These are phyloP conservation scores for Curvularia hawaiiensis DNA, from an alignment of 2,329 filamentous ascomycete species.

Conservation along the genomic window DNA sequence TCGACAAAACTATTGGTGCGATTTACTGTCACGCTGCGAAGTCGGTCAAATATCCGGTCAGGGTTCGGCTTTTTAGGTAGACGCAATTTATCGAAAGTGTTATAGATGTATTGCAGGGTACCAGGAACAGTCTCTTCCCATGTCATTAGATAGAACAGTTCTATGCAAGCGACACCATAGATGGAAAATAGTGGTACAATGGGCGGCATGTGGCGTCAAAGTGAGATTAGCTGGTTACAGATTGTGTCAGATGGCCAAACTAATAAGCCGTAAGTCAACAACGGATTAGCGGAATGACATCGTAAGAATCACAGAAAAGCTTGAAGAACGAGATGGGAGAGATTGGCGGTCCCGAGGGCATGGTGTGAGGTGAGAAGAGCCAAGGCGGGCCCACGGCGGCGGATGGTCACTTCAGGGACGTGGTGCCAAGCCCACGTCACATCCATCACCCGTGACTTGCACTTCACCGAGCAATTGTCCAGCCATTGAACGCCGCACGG, in stretches of 20 bases:
- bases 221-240: neutral
- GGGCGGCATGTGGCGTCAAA: neutral
- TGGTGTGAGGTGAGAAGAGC: neutral
- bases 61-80: constrained; percentile 8
- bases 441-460: neutral
- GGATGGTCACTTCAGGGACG: neutral
- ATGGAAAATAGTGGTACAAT: neutral
- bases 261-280: neutral
- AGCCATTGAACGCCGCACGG: constrained; percentile 27
- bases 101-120: neutral
- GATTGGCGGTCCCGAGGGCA: neutral
- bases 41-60: neutral
- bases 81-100: constrained; percentile 8
- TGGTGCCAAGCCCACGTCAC: constrained; percentile 16
- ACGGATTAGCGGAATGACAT: neutral
- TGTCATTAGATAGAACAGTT: neutral
- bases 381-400: neutral
- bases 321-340: neutral
- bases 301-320: neutral
- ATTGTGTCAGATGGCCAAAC: neutral
- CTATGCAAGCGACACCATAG: neutral
- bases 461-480: constrained; percentile 19
- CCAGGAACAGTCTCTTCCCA: neutral
- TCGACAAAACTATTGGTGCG: constrained; percentile 9
- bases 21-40: neutral